Conservation (phyloP, 2,329 filamentous ascomycete species). For the Fusarium poae region DNA sequence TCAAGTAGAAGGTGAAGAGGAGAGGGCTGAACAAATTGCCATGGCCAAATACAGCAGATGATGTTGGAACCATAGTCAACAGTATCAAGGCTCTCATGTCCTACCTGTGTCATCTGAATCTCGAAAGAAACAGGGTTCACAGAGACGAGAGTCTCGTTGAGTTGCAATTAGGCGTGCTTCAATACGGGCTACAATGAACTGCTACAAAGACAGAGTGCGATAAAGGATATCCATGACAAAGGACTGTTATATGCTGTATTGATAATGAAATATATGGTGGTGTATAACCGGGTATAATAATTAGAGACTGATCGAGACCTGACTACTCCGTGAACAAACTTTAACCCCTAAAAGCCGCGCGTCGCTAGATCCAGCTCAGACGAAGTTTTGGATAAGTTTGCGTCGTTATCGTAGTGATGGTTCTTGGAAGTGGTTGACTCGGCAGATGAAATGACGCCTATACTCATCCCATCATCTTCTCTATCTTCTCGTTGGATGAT, state of each 20-base stretch:
- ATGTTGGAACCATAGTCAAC: background rate
- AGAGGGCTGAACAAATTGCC: conserved; percentile 9
- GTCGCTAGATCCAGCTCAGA: conserved; percentile 46
- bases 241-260: background rate
- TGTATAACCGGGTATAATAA: conserved; percentile 35
- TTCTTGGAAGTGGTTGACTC: conserved; percentile 32
- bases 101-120: background rate
- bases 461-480: conserved; percentile 38
- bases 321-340: background rate
- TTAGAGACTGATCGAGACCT: background rate
- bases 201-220: background rate
- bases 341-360: conserved; percentile 35
- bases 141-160: background rate
- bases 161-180: background rate
- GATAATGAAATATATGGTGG: background rate
- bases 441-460: conserved; percentile 33
- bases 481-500: conserved; percentile 39
- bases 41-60: background rate
- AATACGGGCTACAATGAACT: background rate
- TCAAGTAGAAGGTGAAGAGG: conserved; percentile 9
- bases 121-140: background rate
- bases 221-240: background rate
- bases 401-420: conserved; percentile 34
- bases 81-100: background rate
- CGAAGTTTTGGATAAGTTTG: conserved; percentile 45